Evolutionary conservation across 1,284 basidiomycete genomes (phyloP).

Genomic region (Cryptococcus deneoformans): DNA sequence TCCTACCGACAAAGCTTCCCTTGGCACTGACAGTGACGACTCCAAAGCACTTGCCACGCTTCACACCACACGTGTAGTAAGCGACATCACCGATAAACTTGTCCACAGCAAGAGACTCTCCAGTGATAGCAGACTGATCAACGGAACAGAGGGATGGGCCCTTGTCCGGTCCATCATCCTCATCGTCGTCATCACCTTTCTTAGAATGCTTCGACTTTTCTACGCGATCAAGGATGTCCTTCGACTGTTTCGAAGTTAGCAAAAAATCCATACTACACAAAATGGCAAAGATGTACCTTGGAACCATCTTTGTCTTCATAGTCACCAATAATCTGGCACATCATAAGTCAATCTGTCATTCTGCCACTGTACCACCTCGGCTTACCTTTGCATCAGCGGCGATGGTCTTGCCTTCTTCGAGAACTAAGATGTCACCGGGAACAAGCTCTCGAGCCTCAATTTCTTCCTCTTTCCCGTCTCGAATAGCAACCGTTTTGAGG

Average conservation of each 20-base stretch:
- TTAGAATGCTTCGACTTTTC: constrained; percentile 18
- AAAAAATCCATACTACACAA: not conserved
- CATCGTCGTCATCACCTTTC: constrained; percentile 35
- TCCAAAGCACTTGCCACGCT: constrained; percentile 56
- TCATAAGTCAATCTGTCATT: constrained; percentile 32
- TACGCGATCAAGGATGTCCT: constrained; percentile 19
- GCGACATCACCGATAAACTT: constrained; percentile 57
- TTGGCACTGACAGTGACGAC: constrained; percentile 54
- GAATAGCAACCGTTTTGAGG: constrained; percentile 53
- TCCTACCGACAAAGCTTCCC: constrained; percentile 53
- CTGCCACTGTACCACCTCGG: not conserved
- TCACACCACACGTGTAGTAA: constrained; percentile 52
- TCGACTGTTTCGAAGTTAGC: constrained; percentile 11
- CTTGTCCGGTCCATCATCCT: constrained; percentile 48
- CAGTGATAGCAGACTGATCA: constrained; percentile 57
- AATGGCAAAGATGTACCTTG: constrained; percentile 25
- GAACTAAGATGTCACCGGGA: constrained; percentile 55
- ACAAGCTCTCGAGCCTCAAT: constrained; percentile 58
- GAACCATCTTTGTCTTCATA: constrained; percentile 53
- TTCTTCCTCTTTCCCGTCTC: constrained; percentile 54
- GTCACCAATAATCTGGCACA: constrained; percentile 51
- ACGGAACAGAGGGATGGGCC: constrained; percentile 55
- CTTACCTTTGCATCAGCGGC: constrained; percentile 55
- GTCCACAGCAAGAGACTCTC: constrained; percentile 58
- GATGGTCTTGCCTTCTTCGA: constrained; percentile 56